These are phyloP conservation scores for Monotropa hypopitys DNA, from an alignment of 179 eudicot genomes.

Conservation along the genomic window DNA sequence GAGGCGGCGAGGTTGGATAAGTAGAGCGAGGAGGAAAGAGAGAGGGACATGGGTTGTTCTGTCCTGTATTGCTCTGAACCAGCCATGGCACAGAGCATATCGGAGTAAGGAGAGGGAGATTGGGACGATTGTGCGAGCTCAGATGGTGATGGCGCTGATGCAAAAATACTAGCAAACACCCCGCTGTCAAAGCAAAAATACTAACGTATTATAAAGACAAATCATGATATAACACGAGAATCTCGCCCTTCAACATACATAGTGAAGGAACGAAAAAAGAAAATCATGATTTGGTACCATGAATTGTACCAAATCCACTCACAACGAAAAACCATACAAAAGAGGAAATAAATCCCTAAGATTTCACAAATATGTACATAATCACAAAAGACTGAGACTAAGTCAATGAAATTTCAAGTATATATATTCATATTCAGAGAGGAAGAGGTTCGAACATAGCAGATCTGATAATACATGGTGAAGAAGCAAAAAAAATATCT, in stretches of 20 bases:
- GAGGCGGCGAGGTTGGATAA: constrained; percentile 14
- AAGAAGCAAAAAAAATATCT: neutral
- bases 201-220: too few relatives aligned
- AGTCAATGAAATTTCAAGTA: neutral
- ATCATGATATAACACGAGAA: too few relatives aligned
- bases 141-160: constrained; percentile 22
- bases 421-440: too few relatives aligned
- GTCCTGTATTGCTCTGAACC: constrained; percentile 9
- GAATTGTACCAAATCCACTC: neutral
- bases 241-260: too few relatives aligned
- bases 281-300: too few relatives aligned
- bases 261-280: too few relatives aligned
- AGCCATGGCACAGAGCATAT: constrained; percentile 19
- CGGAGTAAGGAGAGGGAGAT: constrained; percentile 19
- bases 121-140: constrained; percentile 19
- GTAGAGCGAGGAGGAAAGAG: constrained; percentile 38
- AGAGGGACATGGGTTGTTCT: constrained; percentile 34
- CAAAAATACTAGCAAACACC: constrained; percentile 23
- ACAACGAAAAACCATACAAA: neutral
- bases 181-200: too few relatives aligned
- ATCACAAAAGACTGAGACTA: neutral
- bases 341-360: neutral
- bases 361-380: neutral
- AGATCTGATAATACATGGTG: constrained; percentile 2
- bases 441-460: neutral